phyloP scores from a whole-genome alignment of 192 early-diverging fungal species.

The Backusella liffmaniae region DNA sequence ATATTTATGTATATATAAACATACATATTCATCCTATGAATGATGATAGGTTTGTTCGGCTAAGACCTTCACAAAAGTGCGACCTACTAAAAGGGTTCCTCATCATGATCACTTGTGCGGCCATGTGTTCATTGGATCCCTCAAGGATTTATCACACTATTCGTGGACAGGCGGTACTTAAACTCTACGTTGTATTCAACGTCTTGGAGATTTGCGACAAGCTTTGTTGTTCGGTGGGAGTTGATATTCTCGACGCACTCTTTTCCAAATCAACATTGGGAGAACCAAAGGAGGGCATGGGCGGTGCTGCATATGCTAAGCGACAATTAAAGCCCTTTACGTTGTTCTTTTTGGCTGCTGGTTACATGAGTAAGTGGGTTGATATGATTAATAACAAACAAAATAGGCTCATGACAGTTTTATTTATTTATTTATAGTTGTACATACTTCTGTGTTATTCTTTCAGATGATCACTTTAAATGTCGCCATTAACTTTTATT shows the following conservation, averaged over 20 bases:
- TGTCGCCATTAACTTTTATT: slow-evolving; percentile 95
- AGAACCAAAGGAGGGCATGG: slow-evolving; percentile 29
- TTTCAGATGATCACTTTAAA: slow-evolving; percentile 96
- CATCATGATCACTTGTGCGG: slow-evolving; percentile 69
- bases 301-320: slow-evolving; percentile 30
- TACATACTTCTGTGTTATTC: slow-evolving; percentile 89
- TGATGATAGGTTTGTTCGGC: slow-evolving; percentile 38
- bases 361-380: slow-evolving; percentile 69
- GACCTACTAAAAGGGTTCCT: slow-evolving; percentile 89
- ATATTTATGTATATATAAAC: background rate
- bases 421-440: slow-evolving; percentile 36
- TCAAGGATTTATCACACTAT: slow-evolving; percentile 93
- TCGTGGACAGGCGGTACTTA: slow-evolving; percentile 93
- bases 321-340: slow-evolving; percentile 49
- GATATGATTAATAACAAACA: background rate
- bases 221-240: slow-evolving; percentile 89
- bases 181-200: slow-evolving; percentile 98
- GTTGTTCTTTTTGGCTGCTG: slow-evolving; percentile 71
- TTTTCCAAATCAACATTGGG: slow-evolving; percentile 76
- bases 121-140: slow-evolving; percentile 81
- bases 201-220: slow-evolving; percentile 94
- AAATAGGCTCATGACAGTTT: background rate
- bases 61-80: slow-evolving; percentile 82
- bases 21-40: background rate
- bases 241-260: slow-evolving; percentile 92